phyloP scores from a whole-genome alignment of 306 rosid genomes.

The Begonia peltatifolia region DNA sequence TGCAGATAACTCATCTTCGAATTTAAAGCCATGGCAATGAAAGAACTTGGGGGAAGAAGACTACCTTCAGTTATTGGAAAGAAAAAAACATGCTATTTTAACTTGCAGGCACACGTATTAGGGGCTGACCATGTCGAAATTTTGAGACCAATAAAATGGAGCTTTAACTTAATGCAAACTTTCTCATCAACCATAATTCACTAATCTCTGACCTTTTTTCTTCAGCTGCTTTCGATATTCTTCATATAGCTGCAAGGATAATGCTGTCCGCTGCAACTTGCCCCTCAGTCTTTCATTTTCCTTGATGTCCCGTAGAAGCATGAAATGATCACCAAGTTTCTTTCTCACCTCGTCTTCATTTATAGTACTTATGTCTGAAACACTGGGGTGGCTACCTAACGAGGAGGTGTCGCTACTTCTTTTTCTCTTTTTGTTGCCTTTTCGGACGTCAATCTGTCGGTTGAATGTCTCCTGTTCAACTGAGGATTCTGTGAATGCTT shows the following conservation, averaged over 20 bases:
- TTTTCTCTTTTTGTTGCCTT: conserved; percentile 38
- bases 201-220: conserved; percentile 3
- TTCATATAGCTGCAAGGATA: conserved; percentile 42
- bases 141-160: too few relatives aligned
- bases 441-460: conserved; percentile 22
- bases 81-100: too few relatives aligned
- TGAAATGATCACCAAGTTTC: conserved; percentile 52
- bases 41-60: too few relatives aligned
- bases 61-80: too few relatives aligned
- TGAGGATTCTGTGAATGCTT: conserved; percentile 60
- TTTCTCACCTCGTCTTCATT: conserved; percentile 40
- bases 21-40: too few relatives aligned
- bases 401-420: conserved; percentile 19
- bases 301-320: conserved; percentile 52
- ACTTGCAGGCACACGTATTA: too few relatives aligned
- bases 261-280: conserved; percentile 37
- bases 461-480: conserved; percentile 40
- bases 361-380: conserved; percentile 13
- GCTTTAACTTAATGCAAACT: too few relatives aligned
- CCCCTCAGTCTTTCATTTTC: conserved; percentile 61
- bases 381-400: conserved; percentile 15
- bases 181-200: too few relatives aligned
- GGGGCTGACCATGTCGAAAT: too few relatives aligned
- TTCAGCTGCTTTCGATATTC: conserved; percentile 53
- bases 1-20: too few relatives aligned